Conservation (phyloP, 2,329 filamentous ascomycete species). For the Phyllosticta paracitricarpa region DNA sequence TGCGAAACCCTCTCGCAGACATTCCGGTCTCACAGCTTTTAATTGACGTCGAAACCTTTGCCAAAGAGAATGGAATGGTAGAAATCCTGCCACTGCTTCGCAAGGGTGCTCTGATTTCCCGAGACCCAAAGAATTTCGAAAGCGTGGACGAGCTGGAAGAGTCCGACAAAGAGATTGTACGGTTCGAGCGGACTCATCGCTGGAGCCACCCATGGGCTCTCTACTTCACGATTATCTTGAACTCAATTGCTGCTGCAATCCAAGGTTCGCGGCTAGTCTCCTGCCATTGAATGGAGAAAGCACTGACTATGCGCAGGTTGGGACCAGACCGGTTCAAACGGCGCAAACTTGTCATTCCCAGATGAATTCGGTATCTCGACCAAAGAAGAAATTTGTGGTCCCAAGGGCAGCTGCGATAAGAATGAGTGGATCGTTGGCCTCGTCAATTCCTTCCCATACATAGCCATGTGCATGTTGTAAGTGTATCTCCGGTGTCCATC, state of each 20-base stretch:
- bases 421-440: conserved; percentile 20
- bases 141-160: conserved; percentile 51
- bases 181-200: conserved; percentile 54
- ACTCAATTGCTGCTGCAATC: conserved; percentile 61
- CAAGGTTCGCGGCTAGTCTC: conserved; percentile 33
- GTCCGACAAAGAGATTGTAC: conserved; percentile 49
- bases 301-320: background rate
- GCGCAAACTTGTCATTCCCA: conserved; percentile 52
- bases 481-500: background rate
- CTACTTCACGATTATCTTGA: conserved; percentile 57
- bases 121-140: conserved; percentile 55
- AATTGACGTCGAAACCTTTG: conserved; percentile 50
- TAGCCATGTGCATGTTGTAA: conserved; percentile 13
- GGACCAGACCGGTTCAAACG: conserved; percentile 12
- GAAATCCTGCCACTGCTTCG: conserved; percentile 50
- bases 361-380: conserved; percentile 41
- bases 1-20: conserved; percentile 48
- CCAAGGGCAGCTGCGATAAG: conserved; percentile 18
- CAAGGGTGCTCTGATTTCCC: conserved; percentile 64
- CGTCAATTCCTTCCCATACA: conserved; percentile 15
- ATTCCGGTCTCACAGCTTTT: conserved; percentile 43
- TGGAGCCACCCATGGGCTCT: conserved; percentile 55
- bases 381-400: conserved; percentile 1
- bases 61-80: conserved; percentile 46
- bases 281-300: background rate